Base-by-base conservation (phyloP, 2,329 filamentous ascomycete genomes). In the Cercospora janseana region DNA sequence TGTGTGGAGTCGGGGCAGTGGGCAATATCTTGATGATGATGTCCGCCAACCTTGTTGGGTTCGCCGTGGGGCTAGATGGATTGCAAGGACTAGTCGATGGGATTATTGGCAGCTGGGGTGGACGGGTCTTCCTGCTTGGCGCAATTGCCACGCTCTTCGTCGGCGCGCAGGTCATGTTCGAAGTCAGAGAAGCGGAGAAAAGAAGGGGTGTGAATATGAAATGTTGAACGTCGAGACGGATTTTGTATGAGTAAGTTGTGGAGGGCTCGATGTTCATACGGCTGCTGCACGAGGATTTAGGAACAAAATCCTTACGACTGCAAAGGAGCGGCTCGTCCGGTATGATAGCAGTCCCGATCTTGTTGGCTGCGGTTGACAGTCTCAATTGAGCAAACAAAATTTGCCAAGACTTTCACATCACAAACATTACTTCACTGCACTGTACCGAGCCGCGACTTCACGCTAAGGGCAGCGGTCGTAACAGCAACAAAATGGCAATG, bases 1-100 rank as follows among this genome's bases (percentile, higher is more conserved):
- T 97, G 2, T 91, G 87, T 68, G 87, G 87, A 4, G 68, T 87
- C 12, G 93, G 92, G 2, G 88, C 83, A 0, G 88, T 96, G 3
- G 80, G 72, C 0, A 96, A 96, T 61, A 79, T 95, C 18, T 72
- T 97, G 40, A 90, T 96, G 86, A 93, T 98, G 87, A 95, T 97
- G 79, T 79, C 81, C 35, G 93, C 92, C 12, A 98, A 98, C 66
- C 73, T 98, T 13, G 90, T 98, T 8, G 93, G 93, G 0, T 98
- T 97, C 70, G 93, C 92, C 0, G 79, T 98, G 9, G 94, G 94
- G 0, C 59, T 96, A 42, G 93, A 98, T 64, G 93, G 94, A 0
- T 61, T 97, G 64, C 80, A 87, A 68, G 86, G 79, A 23, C 81
- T 97, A 42, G 67, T 95, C 7, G 75, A 77, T 51, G 85, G 86